Evolutionary conservation across 2,329 filamentous ascomycete species (phyloP).

Genomic region (Claviceps fusiformis): DNA sequence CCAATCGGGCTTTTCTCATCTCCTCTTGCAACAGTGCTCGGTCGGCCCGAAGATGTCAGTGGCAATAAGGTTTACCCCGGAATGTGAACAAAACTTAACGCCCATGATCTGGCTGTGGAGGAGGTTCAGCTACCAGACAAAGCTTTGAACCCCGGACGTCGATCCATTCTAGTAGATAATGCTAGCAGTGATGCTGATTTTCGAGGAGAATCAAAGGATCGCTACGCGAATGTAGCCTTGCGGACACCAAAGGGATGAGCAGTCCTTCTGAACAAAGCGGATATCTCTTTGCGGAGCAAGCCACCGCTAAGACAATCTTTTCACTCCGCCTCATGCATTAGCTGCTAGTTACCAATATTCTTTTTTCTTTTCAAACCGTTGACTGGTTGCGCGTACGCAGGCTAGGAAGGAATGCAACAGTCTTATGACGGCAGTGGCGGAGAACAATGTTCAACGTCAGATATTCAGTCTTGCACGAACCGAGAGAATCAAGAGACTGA

Average conservation of each 20-base stretch:
- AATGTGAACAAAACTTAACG: background rate
- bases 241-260: too few species aligned
- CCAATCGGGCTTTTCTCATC: too few species aligned
- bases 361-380: too few species aligned
- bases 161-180: background rate
- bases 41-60: background rate
- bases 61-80: background rate
- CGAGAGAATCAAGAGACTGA: background rate
- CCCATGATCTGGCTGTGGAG: background rate
- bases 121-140: background rate
- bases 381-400: background rate
- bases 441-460: background rate
- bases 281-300: background rate
- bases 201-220: background rate
- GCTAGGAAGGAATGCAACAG: background rate
- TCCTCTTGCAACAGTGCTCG: background rate
- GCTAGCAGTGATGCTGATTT: background rate
- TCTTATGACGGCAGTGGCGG: background rate
- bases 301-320: background rate
- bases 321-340: background rate
- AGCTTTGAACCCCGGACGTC: background rate
- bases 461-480: background rate
- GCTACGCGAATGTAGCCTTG: too few species aligned
- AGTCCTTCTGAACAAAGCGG: background rate
- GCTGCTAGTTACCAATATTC: background rate